Evolutionary conservation across 495 filamentous ascomycete genomes (phyloP), one percentile per base, ranked within the genome.

Genomic region (Hypomontagnella submonticulosa): DNA sequence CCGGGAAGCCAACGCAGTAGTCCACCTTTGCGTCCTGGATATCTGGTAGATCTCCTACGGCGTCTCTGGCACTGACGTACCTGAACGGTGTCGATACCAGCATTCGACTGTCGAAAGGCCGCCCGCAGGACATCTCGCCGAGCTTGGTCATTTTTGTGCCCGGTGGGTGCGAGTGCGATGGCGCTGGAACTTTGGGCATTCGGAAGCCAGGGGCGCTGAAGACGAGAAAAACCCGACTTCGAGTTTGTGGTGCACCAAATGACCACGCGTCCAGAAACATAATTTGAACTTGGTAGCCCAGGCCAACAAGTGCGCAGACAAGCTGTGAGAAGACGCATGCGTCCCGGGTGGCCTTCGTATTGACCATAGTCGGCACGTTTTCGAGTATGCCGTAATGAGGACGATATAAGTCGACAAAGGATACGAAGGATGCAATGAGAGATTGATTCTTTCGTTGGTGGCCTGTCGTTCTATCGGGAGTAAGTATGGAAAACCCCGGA

Each of bases 311-410:
- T 5, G 85, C 81, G 60, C 87, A 89, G 9, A 92, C 78, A 0
- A 92, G 73, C 61, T 90, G 88, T 4, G 87, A 85, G 40, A 91
- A 85, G 1, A 89, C 80, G 61, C 90, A 89, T 13, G 86, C 74
- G 4, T 79, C 74, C 12, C 74, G 72, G 36, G 73, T 68, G 12
- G 50, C 71, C 23, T 66, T 71, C 34, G 51, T 63, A 43, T 75
- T 77, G 0, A 89, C 80, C 74, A 93, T 90, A 1, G 66, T 73
- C 3, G 80, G 66, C 0, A 93, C 90, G 61, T 93, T 93, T 73
- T 93, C 90, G 3, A 93, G 77, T 0, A 93, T 40, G 11, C 84
- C 89, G 70, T 90, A 92, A 20, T 85, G 80, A 0, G 91, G 91
- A 0, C 87, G 81, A 63, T 90, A 92, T 11, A 92, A 79, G 57